Percentiles rank a stretch among this genome's conserved stretches.
Conservation (phyloP, 352 stramenopile species). For the Blastocystis sp. region DNA sequence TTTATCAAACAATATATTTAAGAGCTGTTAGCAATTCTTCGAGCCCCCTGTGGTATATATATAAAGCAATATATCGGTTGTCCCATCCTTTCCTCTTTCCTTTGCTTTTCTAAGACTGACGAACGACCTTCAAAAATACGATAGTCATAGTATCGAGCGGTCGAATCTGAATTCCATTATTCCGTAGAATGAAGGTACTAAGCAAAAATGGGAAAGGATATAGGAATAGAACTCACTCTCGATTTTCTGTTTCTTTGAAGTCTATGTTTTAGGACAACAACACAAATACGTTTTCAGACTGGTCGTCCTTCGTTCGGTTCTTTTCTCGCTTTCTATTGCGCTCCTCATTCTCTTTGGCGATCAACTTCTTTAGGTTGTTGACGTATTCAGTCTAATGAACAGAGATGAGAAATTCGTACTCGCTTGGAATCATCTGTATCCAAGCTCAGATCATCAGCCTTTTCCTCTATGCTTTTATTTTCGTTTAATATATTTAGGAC, state of each 20-base stretch:
- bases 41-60: conserved; percentile 3
- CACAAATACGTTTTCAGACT: background rate
- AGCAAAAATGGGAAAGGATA: background rate
- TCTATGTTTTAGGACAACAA: background rate
- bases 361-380: background rate
- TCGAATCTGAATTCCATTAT: background rate
- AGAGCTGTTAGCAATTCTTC: conserved; percentile 24
- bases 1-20: background rate
- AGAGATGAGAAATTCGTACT: background rate
- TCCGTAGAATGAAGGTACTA: background rate
- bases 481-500: background rate
- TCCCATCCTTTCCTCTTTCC: background rate
- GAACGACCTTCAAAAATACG: background rate
- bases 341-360: background rate
- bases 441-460: background rate
- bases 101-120: background rate
- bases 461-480: background rate
- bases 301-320: background rate
- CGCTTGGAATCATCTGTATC: background rate
- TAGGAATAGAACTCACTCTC: background rate
- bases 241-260: background rate
- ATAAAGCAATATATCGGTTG: background rate
- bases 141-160: background rate
- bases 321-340: background rate
- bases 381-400: background rate